phyloP scores from a whole-genome alignment of 805 yeast genomes.

The Candida khao-thaluensis region DNA sequence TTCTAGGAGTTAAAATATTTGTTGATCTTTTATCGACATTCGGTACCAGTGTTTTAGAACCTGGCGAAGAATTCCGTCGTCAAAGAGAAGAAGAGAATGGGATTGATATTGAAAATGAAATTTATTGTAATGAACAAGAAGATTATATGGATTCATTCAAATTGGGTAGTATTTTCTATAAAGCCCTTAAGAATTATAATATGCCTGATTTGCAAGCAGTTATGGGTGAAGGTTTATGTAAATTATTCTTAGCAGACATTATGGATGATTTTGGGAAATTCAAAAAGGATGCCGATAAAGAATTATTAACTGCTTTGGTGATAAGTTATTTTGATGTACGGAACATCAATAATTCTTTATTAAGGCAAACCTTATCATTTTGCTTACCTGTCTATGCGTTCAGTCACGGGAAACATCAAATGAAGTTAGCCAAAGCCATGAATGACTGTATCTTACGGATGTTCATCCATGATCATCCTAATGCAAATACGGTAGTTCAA shows the following conservation, averaged over 20 bases:
- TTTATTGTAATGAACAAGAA: conserved; percentile 6
- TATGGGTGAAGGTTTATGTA: conserved; percentile 85
- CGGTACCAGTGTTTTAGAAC: conserved; percentile 66
- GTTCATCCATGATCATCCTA: conserved; percentile 36
- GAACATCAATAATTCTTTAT: conserved; percentile 58
- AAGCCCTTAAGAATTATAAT: conserved; percentile 55
- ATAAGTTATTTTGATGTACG: conserved; percentile 73
- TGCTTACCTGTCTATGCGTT: conserved; percentile 87
- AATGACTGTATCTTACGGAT: conserved; percentile 65
- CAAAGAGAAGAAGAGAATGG: conserved; percentile 36
- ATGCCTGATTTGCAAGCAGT: conserved; percentile 70
- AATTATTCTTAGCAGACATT: conserved; percentile 74
- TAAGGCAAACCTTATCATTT: conserved; percentile 78
- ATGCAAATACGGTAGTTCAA: conserved; percentile 38
- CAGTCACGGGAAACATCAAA: conserved; percentile 72
- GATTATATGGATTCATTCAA: conserved; percentile 56
- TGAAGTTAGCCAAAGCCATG: conserved; percentile 58
- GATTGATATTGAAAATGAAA: conserved; percentile 7
- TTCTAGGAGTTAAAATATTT: conserved; percentile 64
- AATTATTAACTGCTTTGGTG: conserved; percentile 64
- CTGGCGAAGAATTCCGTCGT: conserved; percentile 13
- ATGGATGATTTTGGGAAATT: conserved; percentile 58
- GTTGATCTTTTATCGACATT: conserved; percentile 77
- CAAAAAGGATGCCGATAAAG: conserved; percentile 13
- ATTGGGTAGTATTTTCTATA: conserved; percentile 67